These are phyloP conservation scores for Sonneratia alba DNA, from an alignment of 345 rosid species.

Conservation along the genomic window DNA sequence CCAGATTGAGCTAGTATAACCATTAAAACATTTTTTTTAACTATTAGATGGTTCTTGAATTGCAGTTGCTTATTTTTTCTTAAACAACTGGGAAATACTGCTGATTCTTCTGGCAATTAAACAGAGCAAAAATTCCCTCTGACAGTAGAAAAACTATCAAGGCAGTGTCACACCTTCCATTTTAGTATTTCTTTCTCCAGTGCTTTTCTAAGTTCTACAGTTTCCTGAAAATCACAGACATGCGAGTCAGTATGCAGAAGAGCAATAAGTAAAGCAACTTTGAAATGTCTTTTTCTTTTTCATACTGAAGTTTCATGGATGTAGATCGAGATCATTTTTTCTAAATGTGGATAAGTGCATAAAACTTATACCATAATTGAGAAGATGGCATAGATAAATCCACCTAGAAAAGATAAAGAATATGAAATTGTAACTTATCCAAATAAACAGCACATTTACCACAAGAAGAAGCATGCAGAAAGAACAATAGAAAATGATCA, in stretches of 20 bases:
- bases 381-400: neutral
- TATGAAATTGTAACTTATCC: neutral
- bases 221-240: slow-evolving; percentile 39
- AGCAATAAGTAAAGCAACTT: neutral
- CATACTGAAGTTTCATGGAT: neutral
- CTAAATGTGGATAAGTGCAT: neutral
- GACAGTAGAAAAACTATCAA: neutral
- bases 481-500: neutral
- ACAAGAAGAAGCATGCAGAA: neutral
- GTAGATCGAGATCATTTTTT: neutral
- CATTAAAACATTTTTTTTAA: neutral
- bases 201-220: slow-evolving; percentile 57
- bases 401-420: neutral
- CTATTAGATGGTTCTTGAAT: neutral
- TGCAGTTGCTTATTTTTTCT: neutral
- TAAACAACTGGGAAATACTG: neutral
- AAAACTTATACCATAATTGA: no score
- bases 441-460: neutral
- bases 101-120: neutral
- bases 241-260: neutral
- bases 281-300: neutral
- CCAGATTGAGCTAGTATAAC: neutral
- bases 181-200: slow-evolving; percentile 60
- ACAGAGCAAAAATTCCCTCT: neutral
- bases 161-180: slow-evolving; percentile 41